Base-by-base conservation (phyloP, 257 asterid species). In the Petunia axillaris region DNA sequence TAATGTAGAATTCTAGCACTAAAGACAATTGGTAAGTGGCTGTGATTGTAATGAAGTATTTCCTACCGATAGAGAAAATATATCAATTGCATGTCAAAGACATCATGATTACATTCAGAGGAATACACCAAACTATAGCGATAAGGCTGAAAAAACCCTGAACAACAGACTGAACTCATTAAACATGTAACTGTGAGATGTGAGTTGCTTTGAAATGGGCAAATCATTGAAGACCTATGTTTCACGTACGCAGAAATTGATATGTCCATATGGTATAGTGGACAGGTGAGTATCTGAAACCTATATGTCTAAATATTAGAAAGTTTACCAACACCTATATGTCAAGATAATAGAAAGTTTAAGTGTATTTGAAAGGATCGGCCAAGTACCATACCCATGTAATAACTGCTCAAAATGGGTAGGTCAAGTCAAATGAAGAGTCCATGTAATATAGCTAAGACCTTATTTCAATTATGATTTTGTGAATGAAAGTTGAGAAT, bases 361-460 rank as follows among this genome's bases (percentile, higher is more conserved):
- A 4, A 5, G 36, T 55, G 62, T 55, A 55, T 1, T 5, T 15
- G 25, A 4, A 48, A 35, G 58, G 44, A 71, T 48, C 62, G 35
- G 60, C 11, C 62, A 71, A 71, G 35, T 50, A 70, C 14, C 59
- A 71, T 46, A 71, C 6, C 13, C 62, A 50, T 71, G 41, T 70
- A 44, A 48, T 48, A 71, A 35, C 77, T 50, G 16, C 13, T 71
- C 6, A 50, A n/a, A n/a, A 71, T 2, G 44, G 62, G 62, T 50
- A 73, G 52, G 59, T 73, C 75, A 67, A n/a, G 75, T 67, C 39
- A 67, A 67, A 41, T 43, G 75, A 67, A 67, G 39, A 67, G 15
- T 67, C 52, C 74, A 40, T 65, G 52, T 43, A n/a, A 67, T 67
- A 67, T 67, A 4, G 55, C 38, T 15, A 43, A 67, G 54, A 67